phyloP scores from a whole-genome alignment of 176 grass and related monocot genomes.

The Elymus sibiricus region DNA sequence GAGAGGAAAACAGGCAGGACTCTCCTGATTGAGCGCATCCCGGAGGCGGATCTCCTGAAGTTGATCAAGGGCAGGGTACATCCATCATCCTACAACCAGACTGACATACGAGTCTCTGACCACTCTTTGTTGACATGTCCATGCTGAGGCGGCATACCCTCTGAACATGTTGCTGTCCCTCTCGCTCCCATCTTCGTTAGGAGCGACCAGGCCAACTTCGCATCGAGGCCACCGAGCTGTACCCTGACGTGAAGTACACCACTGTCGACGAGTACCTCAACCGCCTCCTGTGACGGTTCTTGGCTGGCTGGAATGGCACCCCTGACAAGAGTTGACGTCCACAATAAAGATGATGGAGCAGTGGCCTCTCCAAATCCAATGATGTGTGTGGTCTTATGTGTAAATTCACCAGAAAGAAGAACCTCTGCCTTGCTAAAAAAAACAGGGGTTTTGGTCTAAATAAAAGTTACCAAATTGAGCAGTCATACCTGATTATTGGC shows the following conservation, averaged over 20 bases:
- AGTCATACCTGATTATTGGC: no score
- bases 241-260: conserved; percentile 50
- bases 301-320: no score
- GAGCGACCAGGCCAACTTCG: conserved; percentile 51
- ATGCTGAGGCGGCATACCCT: conserved; percentile 7
- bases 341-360: no score
- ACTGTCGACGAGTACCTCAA: conserved; percentile 51
- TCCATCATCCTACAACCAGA: not conserved
- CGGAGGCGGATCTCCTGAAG: conserved; percentile 25
- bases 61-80: conserved; percentile 25
- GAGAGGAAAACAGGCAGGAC: conserved; percentile 39
- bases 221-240: conserved; percentile 50
- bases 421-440: no score
- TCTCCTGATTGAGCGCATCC: conserved; percentile 25
- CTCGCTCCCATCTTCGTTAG: conserved; percentile 29
- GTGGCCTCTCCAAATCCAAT: no score
- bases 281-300: not conserved
- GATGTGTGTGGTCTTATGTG: no score
- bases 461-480: no score
- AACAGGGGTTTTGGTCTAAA: no score
- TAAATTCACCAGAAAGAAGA: no score
- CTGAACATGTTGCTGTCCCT: conserved; percentile 28
- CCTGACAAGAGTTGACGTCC: no score
- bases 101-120: not conserved
- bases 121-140: not conserved